Percentiles rank a stretch among this genome's conserved stretches.
phyloP scores from a whole-genome alignment of 495 filamentous ascomycete genomes.

The Amniculicola lignicola region DNA sequence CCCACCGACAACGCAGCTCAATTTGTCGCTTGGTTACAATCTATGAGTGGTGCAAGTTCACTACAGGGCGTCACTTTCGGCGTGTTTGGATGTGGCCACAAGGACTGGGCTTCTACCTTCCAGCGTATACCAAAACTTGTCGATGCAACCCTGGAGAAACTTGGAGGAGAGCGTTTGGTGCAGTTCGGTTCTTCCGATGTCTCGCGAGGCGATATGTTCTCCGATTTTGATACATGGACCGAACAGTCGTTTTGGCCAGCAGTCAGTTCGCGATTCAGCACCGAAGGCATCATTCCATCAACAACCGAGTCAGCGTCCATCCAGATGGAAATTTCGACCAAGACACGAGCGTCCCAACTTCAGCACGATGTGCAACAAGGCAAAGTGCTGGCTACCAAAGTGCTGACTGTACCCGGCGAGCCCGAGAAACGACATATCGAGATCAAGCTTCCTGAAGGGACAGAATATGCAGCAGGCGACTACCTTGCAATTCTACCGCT shows the following conservation, averaged over 20 bases:
- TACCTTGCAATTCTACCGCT: constrained; percentile 69
- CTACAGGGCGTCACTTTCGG: constrained; percentile 45
- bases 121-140: constrained; percentile 64
- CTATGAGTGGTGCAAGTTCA: constrained; percentile 29
- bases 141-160: constrained; percentile 35
- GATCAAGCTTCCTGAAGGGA: constrained; percentile 59
- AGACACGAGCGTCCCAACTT: constrained; percentile 56
- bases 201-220: constrained; percentile 62
- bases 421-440: constrained; percentile 60
- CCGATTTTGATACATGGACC: constrained; percentile 66
- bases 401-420: constrained; percentile 55
- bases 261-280: constrained; percentile 42
- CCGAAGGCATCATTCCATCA: constrained; percentile 19
- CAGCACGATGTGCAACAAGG: constrained; percentile 65
- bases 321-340: constrained; percentile 57
- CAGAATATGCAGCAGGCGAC: constrained; percentile 65
- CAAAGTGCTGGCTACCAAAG: constrained; percentile 38
- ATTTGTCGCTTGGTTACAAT: constrained; percentile 62
- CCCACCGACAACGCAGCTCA: constrained; percentile 66
- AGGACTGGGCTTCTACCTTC: constrained; percentile 66
- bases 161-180: constrained; percentile 56
- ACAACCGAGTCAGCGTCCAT: constrained; percentile 36
- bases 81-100: constrained; percentile 58
- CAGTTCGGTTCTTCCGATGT: constrained; percentile 60
- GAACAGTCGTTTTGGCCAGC: constrained; percentile 61